phyloP scores from a whole-genome alignment of 371 early-diverging fungal species.

The Zychaea mexicana region DNA sequence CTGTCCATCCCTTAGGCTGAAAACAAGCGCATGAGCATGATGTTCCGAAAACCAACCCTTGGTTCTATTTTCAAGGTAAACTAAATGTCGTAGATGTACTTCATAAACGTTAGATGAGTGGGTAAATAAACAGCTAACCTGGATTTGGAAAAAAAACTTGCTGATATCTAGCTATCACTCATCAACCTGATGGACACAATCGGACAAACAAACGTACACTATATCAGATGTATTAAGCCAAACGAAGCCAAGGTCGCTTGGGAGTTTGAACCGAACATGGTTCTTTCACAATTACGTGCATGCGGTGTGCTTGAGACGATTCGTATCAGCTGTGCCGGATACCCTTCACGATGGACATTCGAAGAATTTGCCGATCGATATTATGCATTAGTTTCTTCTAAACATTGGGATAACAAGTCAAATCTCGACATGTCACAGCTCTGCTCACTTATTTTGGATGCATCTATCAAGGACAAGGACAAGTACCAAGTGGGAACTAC shows the following conservation, averaged over 20 bases:
- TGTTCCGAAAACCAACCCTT: conserved; percentile 79
- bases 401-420: conserved; percentile 60
- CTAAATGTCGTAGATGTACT: no score
- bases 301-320: conserved; percentile 99
- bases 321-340: conserved; percentile 97
- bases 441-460: conserved; percentile 69
- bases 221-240: conserved; percentile 98
- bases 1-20: conserved; percentile 10
- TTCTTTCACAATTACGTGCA: conserved; percentile 94
- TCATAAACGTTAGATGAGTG: no score
- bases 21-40: conserved; percentile 55
- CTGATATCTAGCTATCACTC: conserved; percentile 61
- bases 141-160: neutral
- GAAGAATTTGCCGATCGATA: conserved; percentile 93
- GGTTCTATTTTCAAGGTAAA: conserved; percentile 74
- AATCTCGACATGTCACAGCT: conserved; percentile 51
- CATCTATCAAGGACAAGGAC: conserved; percentile 73
- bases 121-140: no score
- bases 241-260: conserved; percentile 91
- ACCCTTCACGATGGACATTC: conserved; percentile 92
- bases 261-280: conserved; percentile 89
- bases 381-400: conserved; percentile 79
- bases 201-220: conserved; percentile 89
- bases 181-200: conserved; percentile 93
- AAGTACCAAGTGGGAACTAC: conserved; percentile 96